A percentile compares a stretch with the other conserved stretches of the same genome.
phyloP scores from a whole-genome alignment of 2,329 filamentous ascomycete genomes.

The Hypoxylon sp. region DNA sequence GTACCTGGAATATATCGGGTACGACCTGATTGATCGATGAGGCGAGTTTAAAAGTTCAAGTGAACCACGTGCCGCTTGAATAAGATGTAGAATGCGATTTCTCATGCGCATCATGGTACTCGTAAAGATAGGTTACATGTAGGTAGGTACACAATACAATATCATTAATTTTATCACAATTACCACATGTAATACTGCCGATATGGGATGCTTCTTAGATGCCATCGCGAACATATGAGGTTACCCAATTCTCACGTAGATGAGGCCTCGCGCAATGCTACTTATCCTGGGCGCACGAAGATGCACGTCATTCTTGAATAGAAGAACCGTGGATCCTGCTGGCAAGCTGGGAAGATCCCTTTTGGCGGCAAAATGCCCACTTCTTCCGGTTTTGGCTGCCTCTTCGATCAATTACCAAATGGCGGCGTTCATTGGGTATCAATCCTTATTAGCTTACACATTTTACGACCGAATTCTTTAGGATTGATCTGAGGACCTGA shows the following conservation, averaged over 20 bases:
- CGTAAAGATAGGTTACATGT: too few species aligned
- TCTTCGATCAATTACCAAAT: slow-evolving; percentile 13
- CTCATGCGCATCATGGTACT: too few species aligned
- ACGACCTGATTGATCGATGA: too few species aligned
- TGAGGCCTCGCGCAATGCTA: slow-evolving; percentile 4
- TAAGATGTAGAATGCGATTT: too few species aligned
- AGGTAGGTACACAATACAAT: too few species aligned
- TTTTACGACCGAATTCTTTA: neutral
- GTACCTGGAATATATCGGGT: too few species aligned
- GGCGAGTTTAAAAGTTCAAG: slow-evolving; percentile 13
- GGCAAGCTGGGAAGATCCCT: too few species aligned
- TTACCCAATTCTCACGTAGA: too few species aligned
- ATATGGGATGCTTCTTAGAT: neutral
- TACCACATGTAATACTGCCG: too few species aligned
- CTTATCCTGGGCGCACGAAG: slow-evolving; percentile 1
- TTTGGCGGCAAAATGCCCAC: slow-evolving; percentile 6
- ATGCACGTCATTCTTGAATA: slow-evolving; percentile 24
- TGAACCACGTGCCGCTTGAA: slow-evolving; percentile 26
- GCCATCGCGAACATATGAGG: too few species aligned
- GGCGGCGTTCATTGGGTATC: slow-evolving; percentile 16
- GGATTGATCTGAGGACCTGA: too few species aligned
- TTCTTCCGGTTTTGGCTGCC: slow-evolving; percentile 13
- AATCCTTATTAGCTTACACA: slow-evolving; percentile 7
- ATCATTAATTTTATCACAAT: too few species aligned
- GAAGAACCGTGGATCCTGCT: neutral